Percentiles rank a stretch among this genome's conserved stretches.
Conservation (phyloP, 495 filamentous ascomycete genomes). For the Choiromyces venosus region DNA sequence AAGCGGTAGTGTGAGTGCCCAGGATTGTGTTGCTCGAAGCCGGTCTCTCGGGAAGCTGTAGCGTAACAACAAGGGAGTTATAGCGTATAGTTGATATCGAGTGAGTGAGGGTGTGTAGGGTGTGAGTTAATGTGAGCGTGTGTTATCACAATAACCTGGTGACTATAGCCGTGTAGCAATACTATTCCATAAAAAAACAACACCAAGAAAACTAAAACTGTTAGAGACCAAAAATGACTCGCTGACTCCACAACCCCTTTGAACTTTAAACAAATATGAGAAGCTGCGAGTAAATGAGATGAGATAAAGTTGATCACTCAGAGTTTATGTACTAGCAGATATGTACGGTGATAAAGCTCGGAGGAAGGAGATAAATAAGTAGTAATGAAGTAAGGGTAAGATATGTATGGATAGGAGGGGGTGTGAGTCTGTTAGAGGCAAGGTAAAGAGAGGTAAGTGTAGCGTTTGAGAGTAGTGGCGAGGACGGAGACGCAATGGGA, state of each 20-base stretch:
- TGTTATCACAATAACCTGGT: background rate
- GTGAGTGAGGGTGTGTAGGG: background rate
- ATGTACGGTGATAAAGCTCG: slow-evolving; percentile 18
- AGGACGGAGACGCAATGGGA: slow-evolving; percentile 2
- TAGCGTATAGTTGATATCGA: background rate
- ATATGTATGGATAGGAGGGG: slow-evolving; percentile 6
- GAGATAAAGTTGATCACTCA: slow-evolving; percentile 39
- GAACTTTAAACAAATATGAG: background rate
- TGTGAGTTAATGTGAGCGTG: background rate
- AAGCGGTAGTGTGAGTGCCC: slow-evolving; percentile 36
- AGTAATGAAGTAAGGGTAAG: slow-evolving; percentile 32
- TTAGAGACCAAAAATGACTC: slow-evolving; percentile 2
- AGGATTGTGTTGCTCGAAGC: slow-evolving; percentile 18
- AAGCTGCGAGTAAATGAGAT: slow-evolving; percentile 3
- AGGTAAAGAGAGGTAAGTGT: background rate
- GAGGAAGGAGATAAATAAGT: slow-evolving; percentile 23
- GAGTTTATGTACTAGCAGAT: slow-evolving; percentile 35
- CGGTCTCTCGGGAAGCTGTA: slow-evolving; percentile 2
- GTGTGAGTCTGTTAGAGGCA: background rate
- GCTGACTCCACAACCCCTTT: background rate
- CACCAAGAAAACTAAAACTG: slow-evolving; percentile 1
- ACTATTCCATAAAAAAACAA: slow-evolving; percentile 1
- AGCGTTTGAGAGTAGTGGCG: slow-evolving; percentile 23
- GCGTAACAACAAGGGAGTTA: background rate
- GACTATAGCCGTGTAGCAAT: background rate